These are phyloP conservation scores for Calonectria honghensis DNA, from an alignment of 2,329 filamentous ascomycete genomes.

Conservation along the genomic window DNA sequence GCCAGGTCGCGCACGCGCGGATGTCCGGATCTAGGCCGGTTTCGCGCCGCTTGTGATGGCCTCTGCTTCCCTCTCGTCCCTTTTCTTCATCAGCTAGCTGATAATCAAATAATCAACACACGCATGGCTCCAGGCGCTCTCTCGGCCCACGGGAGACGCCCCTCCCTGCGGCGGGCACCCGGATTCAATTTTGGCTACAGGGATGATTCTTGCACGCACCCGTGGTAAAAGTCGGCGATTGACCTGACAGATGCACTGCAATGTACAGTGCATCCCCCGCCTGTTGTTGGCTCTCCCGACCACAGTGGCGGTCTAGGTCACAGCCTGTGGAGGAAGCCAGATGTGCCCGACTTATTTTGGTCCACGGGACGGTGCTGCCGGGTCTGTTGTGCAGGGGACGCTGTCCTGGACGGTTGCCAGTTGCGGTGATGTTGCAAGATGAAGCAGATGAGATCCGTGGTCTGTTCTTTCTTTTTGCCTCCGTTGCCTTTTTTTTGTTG, in stretches of 20 bases:
- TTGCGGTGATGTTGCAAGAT: constrained; percentile 24
- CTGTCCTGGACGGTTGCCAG: constrained; percentile 2
- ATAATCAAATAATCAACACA: constrained; percentile 21
- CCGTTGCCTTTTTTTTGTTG: neutral
- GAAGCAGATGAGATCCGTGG: constrained; percentile 21
- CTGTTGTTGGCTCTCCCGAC: neutral
- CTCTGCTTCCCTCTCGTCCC: neutral
- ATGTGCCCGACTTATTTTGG: constrained; percentile 8
- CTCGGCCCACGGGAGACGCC: neutral
- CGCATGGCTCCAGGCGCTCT: neutral
- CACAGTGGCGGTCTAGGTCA: constrained; percentile 27
- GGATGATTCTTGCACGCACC: constrained; percentile 34
- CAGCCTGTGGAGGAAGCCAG: neutral
- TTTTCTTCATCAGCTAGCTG: neutral
- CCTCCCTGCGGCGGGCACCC: neutral
- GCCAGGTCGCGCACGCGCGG: constrained; percentile 8
- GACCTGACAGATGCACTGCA: constrained; percentile 40
- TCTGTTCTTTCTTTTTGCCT: constrained; percentile 20
- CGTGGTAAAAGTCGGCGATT: constrained; percentile 33
- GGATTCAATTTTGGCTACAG: constrained; percentile 27
- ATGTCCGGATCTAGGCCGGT: constrained; percentile 7
- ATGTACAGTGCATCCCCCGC: constrained; percentile 36
- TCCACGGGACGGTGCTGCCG: neutral
- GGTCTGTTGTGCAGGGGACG: constrained; percentile 27
- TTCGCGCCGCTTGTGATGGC: neutral